Evolutionary conservation across 139 green algal species (phyloP).

Genomic region (Diplosphaera chodatii): DNA sequence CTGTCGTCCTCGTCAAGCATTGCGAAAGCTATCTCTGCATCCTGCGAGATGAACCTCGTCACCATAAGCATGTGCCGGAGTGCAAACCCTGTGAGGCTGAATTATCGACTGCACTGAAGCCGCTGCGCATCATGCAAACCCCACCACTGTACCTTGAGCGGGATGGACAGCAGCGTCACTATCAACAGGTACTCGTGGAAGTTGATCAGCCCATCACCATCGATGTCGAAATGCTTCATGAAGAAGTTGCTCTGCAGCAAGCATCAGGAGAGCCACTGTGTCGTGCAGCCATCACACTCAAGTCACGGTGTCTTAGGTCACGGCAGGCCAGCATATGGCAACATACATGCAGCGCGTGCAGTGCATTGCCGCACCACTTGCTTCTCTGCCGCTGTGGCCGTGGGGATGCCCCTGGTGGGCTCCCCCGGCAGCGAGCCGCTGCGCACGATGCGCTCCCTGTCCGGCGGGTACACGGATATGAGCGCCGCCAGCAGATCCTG

Average conservation of each 20-base stretch:
- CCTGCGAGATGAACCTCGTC: no score
- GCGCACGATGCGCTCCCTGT: background rate
- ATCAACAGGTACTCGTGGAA: constrained; percentile 77
- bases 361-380: background rate
- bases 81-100: no score
- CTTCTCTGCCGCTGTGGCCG: background rate
- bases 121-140: no score
- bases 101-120: no score
- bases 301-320: no score
- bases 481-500: background rate
- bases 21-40: constrained; percentile 52
- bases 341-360: no score
- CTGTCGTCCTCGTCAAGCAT: constrained; percentile 62
- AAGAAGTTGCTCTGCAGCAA: constrained; percentile 26
- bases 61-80: no score
- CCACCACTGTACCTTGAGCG: constrained; percentile 27
- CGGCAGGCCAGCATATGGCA: no score
- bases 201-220: constrained; percentile 53
- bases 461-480: background rate
- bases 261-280: no score
- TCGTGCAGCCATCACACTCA: no score
- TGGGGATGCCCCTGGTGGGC: background rate
- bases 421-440: background rate
- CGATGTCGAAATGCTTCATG: constrained; percentile 58
- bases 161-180: constrained; percentile 58